Conservation (phyloP, 2,329 filamentous ascomycete genomes). For the Septoria petroselini region DNA sequence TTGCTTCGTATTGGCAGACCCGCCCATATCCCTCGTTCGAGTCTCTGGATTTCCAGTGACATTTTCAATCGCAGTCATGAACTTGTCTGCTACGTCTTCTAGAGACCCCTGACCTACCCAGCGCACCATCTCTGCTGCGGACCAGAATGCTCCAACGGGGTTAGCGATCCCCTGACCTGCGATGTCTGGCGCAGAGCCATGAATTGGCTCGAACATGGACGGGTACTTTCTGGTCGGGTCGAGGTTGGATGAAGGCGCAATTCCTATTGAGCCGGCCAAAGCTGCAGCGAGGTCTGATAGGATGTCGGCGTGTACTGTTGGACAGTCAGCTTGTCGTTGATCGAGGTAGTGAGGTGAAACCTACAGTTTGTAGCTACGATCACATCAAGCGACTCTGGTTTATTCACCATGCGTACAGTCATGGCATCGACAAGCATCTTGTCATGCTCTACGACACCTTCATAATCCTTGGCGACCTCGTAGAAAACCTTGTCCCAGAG, state of each 20-base stretch:
- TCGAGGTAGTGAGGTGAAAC: not conserved
- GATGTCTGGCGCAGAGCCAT: slow-evolving; percentile 51
- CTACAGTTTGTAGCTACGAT: slow-evolving; percentile 54
- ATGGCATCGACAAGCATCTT: slow-evolving; percentile 52
- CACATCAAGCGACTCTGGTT: slow-evolving; percentile 47
- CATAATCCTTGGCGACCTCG: slow-evolving; percentile 47
- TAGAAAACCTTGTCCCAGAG: slow-evolving; percentile 50
- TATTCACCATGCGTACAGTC: slow-evolving; percentile 49
- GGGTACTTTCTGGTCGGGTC: slow-evolving; percentile 61
- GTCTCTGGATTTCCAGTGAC: slow-evolving; percentile 53
- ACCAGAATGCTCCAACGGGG: slow-evolving; percentile 66
- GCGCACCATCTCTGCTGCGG: slow-evolving; percentile 64
- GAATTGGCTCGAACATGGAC: slow-evolving; percentile 62
- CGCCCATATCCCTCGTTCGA: slow-evolving; percentile 60
- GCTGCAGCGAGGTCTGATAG: slow-evolving; percentile 69
- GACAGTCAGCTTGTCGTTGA: slow-evolving; percentile 9
- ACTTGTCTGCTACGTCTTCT: slow-evolving; percentile 53
- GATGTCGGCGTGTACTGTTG: slow-evolving; percentile 37
- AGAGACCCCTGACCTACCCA: slow-evolving; percentile 56
- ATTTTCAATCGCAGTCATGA: slow-evolving; percentile 60
- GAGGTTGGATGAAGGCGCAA: slow-evolving; percentile 67
- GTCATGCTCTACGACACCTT: slow-evolving; percentile 44
- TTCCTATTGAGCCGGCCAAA: slow-evolving; percentile 67
- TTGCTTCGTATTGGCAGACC: slow-evolving; percentile 54
- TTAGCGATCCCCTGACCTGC: slow-evolving; percentile 62